Conservation (phyloP, 1,284 basidiomycete species). For the Tilletia indica region DNA sequence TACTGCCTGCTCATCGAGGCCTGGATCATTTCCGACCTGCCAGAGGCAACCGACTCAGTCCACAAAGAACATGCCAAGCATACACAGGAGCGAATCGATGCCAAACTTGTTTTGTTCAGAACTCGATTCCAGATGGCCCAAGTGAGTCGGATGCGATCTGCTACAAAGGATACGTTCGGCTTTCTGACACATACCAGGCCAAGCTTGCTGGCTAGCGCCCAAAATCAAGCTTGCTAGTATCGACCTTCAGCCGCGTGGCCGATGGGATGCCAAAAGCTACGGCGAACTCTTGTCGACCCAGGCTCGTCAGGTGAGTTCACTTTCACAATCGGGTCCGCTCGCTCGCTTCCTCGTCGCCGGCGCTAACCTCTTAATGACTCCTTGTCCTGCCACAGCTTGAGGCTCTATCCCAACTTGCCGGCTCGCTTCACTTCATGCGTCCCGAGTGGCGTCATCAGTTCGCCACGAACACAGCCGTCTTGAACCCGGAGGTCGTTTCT, state of each 20-base stretch:
- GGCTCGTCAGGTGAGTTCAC: constrained; percentile 23
- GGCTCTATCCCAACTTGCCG: constrained; percentile 31
- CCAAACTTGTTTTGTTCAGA: constrained; percentile 27
- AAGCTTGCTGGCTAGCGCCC: constrained; percentile 52
- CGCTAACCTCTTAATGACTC: constrained; percentile 49
- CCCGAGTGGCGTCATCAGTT: constrained; percentile 35
- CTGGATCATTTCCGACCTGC: constrained; percentile 58
- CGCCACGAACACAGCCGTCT: constrained; percentile 33
- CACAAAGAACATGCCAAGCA: constrained; percentile 23
- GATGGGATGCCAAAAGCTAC: constrained; percentile 62
- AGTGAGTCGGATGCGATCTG: too few relatives aligned
- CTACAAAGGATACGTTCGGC: constrained; percentile 48
- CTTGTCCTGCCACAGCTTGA: constrained; percentile 35
- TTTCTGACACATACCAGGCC: constrained; percentile 23
- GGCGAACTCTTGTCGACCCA: constrained; percentile 52
- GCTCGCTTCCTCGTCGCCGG: constrained; percentile 18
- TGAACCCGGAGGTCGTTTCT: constrained; percentile 36
- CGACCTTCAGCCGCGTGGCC: constrained; percentile 58
- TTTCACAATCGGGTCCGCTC: not conserved
- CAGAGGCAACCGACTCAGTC: constrained; percentile 29
- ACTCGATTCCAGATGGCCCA: constrained; percentile 57
- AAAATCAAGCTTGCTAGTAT: constrained; percentile 43
- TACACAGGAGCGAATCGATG: constrained; percentile 26
- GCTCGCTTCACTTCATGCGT: constrained; percentile 25
- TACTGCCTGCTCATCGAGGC: constrained; percentile 60